Conservation (phyloP, 2,329 filamentous ascomycete genomes). For the Botrytis tulipae region DNA sequence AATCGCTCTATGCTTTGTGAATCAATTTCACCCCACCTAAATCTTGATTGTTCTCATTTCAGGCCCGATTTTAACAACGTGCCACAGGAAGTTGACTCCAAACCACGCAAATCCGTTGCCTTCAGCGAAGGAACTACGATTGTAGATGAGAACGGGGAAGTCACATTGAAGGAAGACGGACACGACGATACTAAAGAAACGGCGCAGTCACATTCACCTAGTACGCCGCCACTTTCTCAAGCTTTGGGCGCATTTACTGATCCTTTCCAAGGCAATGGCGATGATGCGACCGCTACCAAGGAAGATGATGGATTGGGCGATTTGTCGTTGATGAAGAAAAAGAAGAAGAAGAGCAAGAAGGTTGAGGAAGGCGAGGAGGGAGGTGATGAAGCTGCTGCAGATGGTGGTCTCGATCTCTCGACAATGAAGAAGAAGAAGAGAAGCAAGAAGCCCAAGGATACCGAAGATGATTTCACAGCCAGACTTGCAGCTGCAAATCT, state of each 20-base stretch:
- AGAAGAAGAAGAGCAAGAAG: conserved; percentile 92
- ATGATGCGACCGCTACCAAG: conserved; percentile 28
- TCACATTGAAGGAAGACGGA: conserved; percentile 71
- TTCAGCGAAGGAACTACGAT: conserved; percentile 86
- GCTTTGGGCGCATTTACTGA: conserved; percentile 57
- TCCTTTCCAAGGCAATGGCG: conserved; percentile 41
- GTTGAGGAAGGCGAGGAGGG: conserved; percentile 62
- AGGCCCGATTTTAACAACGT: conserved; percentile 18
- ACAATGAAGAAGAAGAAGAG: conserved; percentile 41
- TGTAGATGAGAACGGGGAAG: conserved; percentile 84
- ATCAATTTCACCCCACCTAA: conserved; percentile 19
- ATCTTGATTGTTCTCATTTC: conserved; percentile 28
- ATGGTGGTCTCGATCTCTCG: conserved; percentile 47
- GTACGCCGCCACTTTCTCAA: conserved; percentile 59
- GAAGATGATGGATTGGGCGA: conserved; percentile 34
- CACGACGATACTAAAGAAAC: conserved; percentile 74
- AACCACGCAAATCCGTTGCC: conserved; percentile 87
- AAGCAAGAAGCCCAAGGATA: conserved; percentile 40
- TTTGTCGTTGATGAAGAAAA: conserved; percentile 76
- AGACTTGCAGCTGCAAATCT: conserved; percentile 39
- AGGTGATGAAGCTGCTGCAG: conserved; percentile 50
- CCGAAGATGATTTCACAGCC: conserved; percentile 39
- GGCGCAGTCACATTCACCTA: conserved; percentile 73
- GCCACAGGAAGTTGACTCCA: conserved; percentile 42
- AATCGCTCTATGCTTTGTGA: not conserved